phyloP scores from a whole-genome alignment of 805 yeast species.

The Suhomyces pyralidae region DNA sequence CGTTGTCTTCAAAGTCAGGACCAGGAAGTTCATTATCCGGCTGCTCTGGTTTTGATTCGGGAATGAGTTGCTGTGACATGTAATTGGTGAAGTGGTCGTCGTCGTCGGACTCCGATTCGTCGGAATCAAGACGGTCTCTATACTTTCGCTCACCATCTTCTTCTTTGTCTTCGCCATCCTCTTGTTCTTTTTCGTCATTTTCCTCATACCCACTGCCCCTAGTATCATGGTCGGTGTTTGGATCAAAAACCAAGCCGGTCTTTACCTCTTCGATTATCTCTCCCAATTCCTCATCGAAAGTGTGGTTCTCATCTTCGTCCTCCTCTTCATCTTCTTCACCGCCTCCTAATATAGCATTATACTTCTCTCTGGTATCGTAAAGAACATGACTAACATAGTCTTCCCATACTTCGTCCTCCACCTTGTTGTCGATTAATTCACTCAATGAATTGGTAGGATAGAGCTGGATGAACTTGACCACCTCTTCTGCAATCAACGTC shows the following conservation, averaged over 20 bases:
- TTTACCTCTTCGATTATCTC: conserved; percentile 38
- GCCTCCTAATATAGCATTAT: conserved; percentile 93
- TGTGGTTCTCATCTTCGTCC: conserved; percentile 19
- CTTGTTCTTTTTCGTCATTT: conserved; percentile 25
- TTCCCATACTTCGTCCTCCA: conserved; percentile 60
- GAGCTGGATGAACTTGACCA: conserved; percentile 28
- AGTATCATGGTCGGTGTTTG: conserved; percentile 27
- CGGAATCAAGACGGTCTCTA: conserved; percentile 19
- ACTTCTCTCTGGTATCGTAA: conserved; percentile 87
- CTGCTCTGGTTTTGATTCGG: conserved; percentile 40
- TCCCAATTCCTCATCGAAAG: conserved; percentile 36
- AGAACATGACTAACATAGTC: conserved; percentile 78
- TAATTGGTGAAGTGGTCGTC: conserved; percentile 66
- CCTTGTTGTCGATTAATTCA: conserved; percentile 34
- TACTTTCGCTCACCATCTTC: conserved; percentile 8
- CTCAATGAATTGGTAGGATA: conserved; percentile 37
- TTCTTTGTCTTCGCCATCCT: conserved; percentile 26
- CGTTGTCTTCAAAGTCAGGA: conserved; percentile 40
- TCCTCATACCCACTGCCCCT: conserved; percentile 28
- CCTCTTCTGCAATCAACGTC: conserved; percentile 31
- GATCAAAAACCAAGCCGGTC: conserved; percentile 29
- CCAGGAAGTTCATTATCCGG: conserved; percentile 26
- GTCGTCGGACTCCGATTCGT: conserved; percentile 39
- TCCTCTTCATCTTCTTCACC: conserved; percentile 45
- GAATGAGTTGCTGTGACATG: conserved; percentile 69